Evolutionary conservation across 441 rosid species (phyloP).

Genomic region (Erodium moschatum): DNA sequence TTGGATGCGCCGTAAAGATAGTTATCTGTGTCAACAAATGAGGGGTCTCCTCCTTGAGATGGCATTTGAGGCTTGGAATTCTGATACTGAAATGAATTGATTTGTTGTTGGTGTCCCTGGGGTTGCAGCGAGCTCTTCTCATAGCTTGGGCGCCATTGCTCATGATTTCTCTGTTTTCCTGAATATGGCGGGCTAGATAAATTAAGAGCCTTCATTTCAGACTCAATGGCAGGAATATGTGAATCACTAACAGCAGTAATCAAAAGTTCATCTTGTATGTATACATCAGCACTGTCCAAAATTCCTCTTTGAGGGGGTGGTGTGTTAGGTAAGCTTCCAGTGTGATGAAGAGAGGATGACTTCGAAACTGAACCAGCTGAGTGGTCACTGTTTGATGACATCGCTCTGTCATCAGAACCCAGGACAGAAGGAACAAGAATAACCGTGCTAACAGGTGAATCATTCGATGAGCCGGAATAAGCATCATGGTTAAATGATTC

Average conservation of each 20-base stretch:
- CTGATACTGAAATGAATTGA: slow-evolving; percentile 33
- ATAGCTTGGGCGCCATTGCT: slow-evolving; percentile 24
- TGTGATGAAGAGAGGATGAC: slow-evolving; percentile 16
- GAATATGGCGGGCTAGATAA: slow-evolving; percentile 26
- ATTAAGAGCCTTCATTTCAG: slow-evolving; percentile 35
- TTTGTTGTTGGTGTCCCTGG: slow-evolving; percentile 29
- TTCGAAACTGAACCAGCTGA: slow-evolving; percentile 19
- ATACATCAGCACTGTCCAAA: slow-evolving; percentile 11
- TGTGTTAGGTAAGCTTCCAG: slow-evolving; percentile 18
- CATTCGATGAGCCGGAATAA: slow-evolving; percentile 29
- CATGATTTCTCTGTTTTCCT: slow-evolving; percentile 25
- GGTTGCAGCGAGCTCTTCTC: slow-evolving; percentile 19
- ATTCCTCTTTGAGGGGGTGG: slow-evolving; percentile 19
- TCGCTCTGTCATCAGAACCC: slow-evolving; percentile 19
- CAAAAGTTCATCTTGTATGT: slow-evolving; percentile 11
- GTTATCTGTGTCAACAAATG: slow-evolving; percentile 29
- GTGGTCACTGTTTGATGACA: slow-evolving; percentile 19
- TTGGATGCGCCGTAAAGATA: slow-evolving; percentile 29
- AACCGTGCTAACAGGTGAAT: slow-evolving; percentile 17
- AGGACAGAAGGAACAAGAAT: slow-evolving; percentile 23
- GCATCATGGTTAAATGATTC: slow-evolving; percentile 27
- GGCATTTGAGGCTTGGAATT: slow-evolving; percentile 26
- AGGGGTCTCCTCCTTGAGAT: slow-evolving; percentile 32
- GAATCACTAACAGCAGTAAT: slow-evolving; percentile 20
- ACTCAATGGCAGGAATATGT: slow-evolving; percentile 22